These are phyloP conservation scores for Salix koriyanagi DNA, from an alignment of 345 rosid genomes.

Conservation along the genomic window DNA sequence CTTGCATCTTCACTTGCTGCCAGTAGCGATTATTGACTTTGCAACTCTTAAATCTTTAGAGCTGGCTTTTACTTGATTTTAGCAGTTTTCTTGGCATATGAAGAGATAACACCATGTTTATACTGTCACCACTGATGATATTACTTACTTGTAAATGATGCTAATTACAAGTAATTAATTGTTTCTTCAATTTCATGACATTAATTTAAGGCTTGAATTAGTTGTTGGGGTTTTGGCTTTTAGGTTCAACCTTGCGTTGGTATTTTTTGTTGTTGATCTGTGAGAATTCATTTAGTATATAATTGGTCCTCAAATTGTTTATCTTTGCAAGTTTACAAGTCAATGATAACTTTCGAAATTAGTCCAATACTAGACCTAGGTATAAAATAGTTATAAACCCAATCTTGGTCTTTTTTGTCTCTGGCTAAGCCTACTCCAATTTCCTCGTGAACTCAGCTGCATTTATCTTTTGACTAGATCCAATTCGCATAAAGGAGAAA, in stretches of 20 bases:
- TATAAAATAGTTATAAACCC: not conserved
- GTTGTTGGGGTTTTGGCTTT: constrained; percentile 22
- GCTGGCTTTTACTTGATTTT: not conserved
- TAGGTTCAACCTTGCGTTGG: constrained; percentile 99
- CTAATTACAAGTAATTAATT: not conserved
- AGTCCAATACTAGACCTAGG: not conserved
- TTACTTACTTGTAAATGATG: not conserved
- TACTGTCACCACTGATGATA: not conserved
- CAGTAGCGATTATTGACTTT: not conserved
- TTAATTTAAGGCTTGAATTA: not conserved
- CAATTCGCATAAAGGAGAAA: not conserved
- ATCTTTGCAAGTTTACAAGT: not conserved
- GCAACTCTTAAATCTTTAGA: not conserved
- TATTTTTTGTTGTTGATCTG: constrained; percentile 23
- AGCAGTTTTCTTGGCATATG: not conserved
- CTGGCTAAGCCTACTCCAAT: not conserved
- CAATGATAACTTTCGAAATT: not conserved
- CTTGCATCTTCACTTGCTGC: not conserved
- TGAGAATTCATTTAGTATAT: not conserved
- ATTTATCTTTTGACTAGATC: not conserved
- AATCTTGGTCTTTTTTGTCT: not conserved
- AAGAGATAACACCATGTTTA: not conserved
- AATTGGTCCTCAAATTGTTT: not conserved
- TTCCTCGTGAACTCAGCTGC: not conserved
- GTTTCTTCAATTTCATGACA: not conserved